Evolutionary conservation across 2,329 filamentous ascomycete species (phyloP).

Genomic region (Aspergillus fumigatiaffinis): DNA sequence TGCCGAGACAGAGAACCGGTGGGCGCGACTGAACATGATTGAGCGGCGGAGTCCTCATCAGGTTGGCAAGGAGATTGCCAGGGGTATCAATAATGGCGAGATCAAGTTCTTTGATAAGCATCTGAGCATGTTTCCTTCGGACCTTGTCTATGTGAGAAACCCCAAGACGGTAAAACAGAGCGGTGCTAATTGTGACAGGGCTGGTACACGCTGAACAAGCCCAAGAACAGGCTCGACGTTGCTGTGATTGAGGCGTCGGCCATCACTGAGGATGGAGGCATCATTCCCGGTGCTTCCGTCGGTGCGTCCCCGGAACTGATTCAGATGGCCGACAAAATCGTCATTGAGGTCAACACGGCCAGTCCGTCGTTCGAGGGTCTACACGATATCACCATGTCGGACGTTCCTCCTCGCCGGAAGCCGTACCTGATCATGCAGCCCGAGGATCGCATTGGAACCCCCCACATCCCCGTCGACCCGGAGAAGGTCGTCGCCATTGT

Average conservation of each 20-base stretch:
- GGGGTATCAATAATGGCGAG: conserved; percentile 81
- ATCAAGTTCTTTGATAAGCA: conserved; percentile 96
- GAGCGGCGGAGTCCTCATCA: conserved; percentile 80
- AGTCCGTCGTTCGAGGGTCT: conserved; percentile 81
- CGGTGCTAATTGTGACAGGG: conserved; percentile 46
- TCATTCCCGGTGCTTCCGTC: conserved; percentile 81
- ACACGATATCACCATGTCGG: conserved; percentile 88
- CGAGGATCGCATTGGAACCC: conserved; percentile 80
- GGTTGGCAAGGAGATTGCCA: conserved; percentile 84
- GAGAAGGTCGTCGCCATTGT: conserved; percentile 81
- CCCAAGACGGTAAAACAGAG: conserved; percentile 1
- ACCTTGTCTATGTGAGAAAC: conserved; percentile 68
- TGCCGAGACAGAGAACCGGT: conserved; percentile 85
- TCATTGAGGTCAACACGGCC: conserved; percentile 87
- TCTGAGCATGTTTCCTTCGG: conserved; percentile 84
- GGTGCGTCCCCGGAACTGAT: conserved; percentile 81
- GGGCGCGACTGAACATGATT: conserved; percentile 89
- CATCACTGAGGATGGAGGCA: conserved; percentile 83
- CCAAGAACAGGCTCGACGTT: conserved; percentile 71
- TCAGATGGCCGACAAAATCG: conserved; percentile 88
- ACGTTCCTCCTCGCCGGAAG: conserved; percentile 74
- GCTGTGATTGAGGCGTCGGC: conserved; percentile 81
- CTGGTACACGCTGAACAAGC: conserved; percentile 77
- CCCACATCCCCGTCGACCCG: conserved; percentile 77
- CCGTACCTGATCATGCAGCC: conserved; percentile 81